These are phyloP conservation scores for Thelonectria olida DNA, from an alignment of 2,329 filamentous ascomycete species.

Conservation along the genomic window DNA sequence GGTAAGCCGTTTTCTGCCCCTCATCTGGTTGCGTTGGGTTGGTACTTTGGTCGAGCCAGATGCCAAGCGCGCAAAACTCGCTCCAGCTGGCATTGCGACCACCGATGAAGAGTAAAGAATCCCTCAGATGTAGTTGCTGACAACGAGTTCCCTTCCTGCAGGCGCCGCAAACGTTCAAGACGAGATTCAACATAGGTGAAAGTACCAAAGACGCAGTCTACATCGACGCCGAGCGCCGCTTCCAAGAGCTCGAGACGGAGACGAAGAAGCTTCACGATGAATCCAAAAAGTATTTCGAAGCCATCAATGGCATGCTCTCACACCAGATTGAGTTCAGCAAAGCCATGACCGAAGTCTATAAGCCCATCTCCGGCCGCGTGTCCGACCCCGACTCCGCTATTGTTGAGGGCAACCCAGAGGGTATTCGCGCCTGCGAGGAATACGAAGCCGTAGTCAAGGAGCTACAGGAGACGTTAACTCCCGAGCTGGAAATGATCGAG, in stretches of 20 bases:
- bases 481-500: slow-evolving; percentile 98
- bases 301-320: slow-evolving; percentile 96
- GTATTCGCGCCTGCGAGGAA: slow-evolving; percentile 94
- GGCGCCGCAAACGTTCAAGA: slow-evolving; percentile 92
- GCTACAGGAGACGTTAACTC: slow-evolving; percentile 85
- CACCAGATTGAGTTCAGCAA: slow-evolving; percentile 99
- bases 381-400: slow-evolving; percentile 89
- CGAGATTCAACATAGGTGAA: slow-evolving; percentile 94
- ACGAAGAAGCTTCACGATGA: slow-evolving; percentile 98
- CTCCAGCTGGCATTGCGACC: slow-evolving; percentile 15
- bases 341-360: slow-evolving; percentile 96
- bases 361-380: slow-evolving; percentile 94
- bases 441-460: slow-evolving; percentile 93
- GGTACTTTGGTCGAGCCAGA: slow-evolving; percentile 18
- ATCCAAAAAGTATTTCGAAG: slow-evolving; percentile 95
- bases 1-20: slow-evolving; percentile 65
- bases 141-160: slow-evolving; percentile 37
- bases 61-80: slow-evolving; percentile 24
- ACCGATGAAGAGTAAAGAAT: no score
- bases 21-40: slow-evolving; percentile 41
- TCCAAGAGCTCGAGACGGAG: slow-evolving; percentile 92
- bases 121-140: background rate
- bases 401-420: slow-evolving; percentile 87
- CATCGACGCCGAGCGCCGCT: slow-evolving; percentile 91
- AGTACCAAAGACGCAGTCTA: slow-evolving; percentile 95